phyloP scores from a whole-genome alignment of 2,329 filamentous ascomycete genomes.

The Pseudogymnoascus sp. region DNA sequence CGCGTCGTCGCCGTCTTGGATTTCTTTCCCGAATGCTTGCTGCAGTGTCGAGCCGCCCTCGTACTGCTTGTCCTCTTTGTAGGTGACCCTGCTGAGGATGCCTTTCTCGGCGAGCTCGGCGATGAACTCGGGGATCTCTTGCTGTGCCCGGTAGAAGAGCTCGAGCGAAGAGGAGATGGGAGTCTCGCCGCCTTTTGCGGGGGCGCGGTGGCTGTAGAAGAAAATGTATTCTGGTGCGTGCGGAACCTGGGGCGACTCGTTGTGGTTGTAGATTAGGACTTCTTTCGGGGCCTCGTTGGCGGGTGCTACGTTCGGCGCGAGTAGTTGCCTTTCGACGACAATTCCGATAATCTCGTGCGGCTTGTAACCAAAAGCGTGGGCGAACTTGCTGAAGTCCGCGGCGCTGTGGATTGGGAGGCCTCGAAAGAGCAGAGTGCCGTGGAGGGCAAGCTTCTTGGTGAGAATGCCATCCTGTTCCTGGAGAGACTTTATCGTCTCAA shows the following conservation, averaged over 20 bases:
- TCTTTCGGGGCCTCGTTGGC: slow-evolving; percentile 42
- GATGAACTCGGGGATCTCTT: slow-evolving; percentile 41
- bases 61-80: slow-evolving; percentile 37
- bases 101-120: slow-evolving; percentile 36
- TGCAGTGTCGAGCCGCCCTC: slow-evolving; percentile 38
- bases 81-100: slow-evolving; percentile 34
- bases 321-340: slow-evolving; percentile 37
- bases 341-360: slow-evolving; percentile 45
- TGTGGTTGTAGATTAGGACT: slow-evolving; percentile 42
- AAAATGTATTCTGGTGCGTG: slow-evolving; percentile 45
- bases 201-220: slow-evolving; percentile 37
- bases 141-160: slow-evolving; percentile 36
- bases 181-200: slow-evolving; percentile 33
- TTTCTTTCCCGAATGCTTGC: slow-evolving; percentile 40
- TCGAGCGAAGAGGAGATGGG: slow-evolving; percentile 42
- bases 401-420: slow-evolving; percentile 37
- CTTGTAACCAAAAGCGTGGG: slow-evolving; percentile 39
- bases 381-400: slow-evolving; percentile 40
- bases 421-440: slow-evolving; percentile 40
- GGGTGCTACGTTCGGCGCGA: slow-evolving; percentile 38
- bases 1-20: slow-evolving; percentile 37
- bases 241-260: slow-evolving; percentile 43
- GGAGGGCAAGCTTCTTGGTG: slow-evolving; percentile 35
- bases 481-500: slow-evolving; percentile 32
- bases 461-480: slow-evolving; percentile 30